Conservation (phyloP, 768 basidiomycete species). For the Termitomyces sp. region DNA sequence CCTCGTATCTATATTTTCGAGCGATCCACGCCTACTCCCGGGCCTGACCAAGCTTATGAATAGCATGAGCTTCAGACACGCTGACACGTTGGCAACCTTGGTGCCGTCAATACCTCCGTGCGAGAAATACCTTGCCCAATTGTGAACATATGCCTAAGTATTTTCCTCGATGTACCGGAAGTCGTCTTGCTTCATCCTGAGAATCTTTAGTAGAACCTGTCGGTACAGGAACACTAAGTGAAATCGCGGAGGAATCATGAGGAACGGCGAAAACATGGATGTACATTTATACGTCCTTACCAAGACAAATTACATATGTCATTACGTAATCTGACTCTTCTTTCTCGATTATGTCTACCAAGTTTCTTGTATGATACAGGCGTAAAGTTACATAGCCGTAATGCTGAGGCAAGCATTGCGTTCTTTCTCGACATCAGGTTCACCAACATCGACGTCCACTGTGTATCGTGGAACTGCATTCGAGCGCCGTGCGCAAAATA, state of each 20-base stretch:
- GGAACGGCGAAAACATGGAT: no score
- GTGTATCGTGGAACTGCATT: constrained; percentile 73
- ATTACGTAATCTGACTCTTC: no score
- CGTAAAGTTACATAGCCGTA: constrained; percentile 5
- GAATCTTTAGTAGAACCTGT: no score
- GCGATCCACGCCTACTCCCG: constrained; percentile 15
- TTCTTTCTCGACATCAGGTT: constrained; percentile 5
- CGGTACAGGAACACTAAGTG: no score
- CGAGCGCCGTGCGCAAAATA: constrained; percentile 60
- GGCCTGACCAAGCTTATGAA: constrained; percentile 46
- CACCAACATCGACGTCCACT: constrained; percentile 25
- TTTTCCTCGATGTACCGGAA: constrained; percentile 26
- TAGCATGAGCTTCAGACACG: constrained; percentile 40
- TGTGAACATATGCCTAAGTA: neutral
- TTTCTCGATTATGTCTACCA: no score
- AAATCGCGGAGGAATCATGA: no score
- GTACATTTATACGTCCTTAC: no score
- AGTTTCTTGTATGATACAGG: constrained; percentile 1
- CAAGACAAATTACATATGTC: no score
- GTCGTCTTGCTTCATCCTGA: neutral
- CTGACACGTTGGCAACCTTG: constrained; percentile 33
- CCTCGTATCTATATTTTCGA: neutral
- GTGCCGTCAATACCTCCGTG: constrained; percentile 30
- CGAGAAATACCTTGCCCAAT: constrained; percentile 14
- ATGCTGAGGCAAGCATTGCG: neutral